These are phyloP conservation scores for Solanum pennellii DNA, from an alignment of 257 asterid genomes.

Conservation along the genomic window DNA sequence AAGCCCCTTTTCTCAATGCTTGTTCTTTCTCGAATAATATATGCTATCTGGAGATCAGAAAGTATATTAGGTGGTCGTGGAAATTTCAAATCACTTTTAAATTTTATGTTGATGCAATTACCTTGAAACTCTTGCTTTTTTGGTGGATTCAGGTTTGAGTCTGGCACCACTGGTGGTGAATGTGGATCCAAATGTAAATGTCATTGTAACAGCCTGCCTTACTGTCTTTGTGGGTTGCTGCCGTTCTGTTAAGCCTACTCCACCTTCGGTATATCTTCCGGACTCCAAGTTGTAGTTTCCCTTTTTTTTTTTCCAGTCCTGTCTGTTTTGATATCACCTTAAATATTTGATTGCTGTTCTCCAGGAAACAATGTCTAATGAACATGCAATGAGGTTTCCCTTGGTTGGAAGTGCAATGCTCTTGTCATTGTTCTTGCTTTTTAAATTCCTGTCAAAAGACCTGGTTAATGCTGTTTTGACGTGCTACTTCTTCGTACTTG, in stretches of 20 bases:
- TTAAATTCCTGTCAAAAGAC: conserved; percentile 93
- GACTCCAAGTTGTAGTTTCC: neutral
- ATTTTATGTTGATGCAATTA: neutral
- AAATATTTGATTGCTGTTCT: neutral
- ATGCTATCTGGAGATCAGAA: neutral
- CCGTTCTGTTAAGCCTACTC: conserved; percentile 89
- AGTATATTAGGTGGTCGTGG: neutral
- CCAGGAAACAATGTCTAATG: conserved; percentile 96
- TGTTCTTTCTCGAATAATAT: neutral
- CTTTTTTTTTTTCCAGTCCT: neutral
- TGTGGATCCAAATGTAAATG: conserved; percentile 86
- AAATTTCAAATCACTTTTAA: neutral
- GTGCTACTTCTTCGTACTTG: conserved; percentile 87
- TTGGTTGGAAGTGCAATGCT: conserved; percentile 96
- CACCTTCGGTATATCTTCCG: conserved; percentile 64
- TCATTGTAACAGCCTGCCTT: conserved; percentile 77
- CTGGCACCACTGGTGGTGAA: conserved; percentile 84
- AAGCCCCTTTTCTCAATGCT: neutral
- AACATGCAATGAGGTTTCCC: conserved; percentile 97
- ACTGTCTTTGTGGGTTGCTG: conserved; percentile 83
- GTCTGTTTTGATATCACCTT: neutral
- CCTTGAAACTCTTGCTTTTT: neutral
- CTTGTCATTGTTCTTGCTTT: conserved; percentile 84
- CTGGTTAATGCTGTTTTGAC: conserved; percentile 96
- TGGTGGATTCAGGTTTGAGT: conserved; percentile 54